A percentile compares a stretch with the other conserved stretches of the same genome.
These are phyloP conservation scores for Sporothrix variecibatus DNA, from an alignment of 2,329 filamentous ascomycete species.

Conservation along the genomic window DNA sequence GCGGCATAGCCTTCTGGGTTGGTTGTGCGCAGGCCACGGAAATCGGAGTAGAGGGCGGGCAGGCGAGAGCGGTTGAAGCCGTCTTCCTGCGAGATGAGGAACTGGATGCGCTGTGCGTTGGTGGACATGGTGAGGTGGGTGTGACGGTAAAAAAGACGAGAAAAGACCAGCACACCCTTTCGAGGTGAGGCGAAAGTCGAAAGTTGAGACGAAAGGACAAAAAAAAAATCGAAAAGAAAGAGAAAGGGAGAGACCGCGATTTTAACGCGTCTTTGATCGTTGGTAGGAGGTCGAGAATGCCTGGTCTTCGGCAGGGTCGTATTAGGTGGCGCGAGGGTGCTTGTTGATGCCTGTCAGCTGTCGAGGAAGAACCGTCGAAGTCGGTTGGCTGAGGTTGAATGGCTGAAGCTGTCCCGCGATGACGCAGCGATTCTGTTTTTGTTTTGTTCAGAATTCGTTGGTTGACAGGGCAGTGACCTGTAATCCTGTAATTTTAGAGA, in stretches of 20 bases:
- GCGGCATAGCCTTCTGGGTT: conserved; percentile 36
- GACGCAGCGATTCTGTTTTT: conserved; percentile 23
- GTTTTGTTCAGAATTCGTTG: not conserved
- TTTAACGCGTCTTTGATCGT: not conserved
- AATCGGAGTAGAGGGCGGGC: conserved; percentile 36
- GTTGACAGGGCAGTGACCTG: conserved; percentile 9
- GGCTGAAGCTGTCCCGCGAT: conserved; percentile 21
- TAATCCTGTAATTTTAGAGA: not conserved
- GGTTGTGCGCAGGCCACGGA: conserved; percentile 33
- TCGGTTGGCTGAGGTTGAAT: not conserved
- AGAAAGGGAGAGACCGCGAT: not conserved
- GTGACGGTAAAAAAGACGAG: too few species aligned
- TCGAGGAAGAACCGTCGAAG: not conserved
- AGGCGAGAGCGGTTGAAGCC: conserved; percentile 33
- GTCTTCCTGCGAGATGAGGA: conserved; percentile 30
- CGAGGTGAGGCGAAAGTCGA: not conserved
- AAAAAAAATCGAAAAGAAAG: not conserved
- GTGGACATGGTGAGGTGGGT: conserved; percentile 24
- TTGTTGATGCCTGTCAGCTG: not conserved
- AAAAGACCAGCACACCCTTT: not conserved
- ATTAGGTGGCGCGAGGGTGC: not conserved
- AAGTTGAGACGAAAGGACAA: not conserved
- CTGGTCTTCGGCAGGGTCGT: not conserved
- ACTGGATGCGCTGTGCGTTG: conserved; percentile 32
- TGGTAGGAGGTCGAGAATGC: not conserved